phyloP scores from a whole-genome alignment of 1,284 basidiomycete species.

The Ceratobasidium sp. region DNA sequence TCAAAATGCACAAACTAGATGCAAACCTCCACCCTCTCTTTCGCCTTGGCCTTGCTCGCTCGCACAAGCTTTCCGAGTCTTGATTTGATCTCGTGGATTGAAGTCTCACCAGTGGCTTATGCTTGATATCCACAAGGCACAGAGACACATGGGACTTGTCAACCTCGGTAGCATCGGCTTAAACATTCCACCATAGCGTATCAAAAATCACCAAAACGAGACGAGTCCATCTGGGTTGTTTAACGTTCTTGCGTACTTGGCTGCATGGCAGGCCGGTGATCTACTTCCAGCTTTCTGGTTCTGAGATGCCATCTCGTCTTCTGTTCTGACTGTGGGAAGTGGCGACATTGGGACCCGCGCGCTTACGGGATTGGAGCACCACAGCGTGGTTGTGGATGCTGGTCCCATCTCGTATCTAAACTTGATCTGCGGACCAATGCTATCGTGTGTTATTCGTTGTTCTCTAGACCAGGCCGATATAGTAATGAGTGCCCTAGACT shows the following conservation, averaged over 20 bases:
- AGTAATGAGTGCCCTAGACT: conserved; percentile 20
- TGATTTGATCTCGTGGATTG: conserved; percentile 22
- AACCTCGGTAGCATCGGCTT: conserved; percentile 7
- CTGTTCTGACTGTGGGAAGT: conserved; percentile 40
- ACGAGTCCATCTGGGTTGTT: conserved; percentile 14
- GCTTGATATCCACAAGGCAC: conserved; percentile 10
- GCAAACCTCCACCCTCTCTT: too few relatives aligned
- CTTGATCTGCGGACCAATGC: conserved; percentile 25
- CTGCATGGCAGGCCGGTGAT: conserved; percentile 39
- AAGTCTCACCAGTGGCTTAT: conserved; percentile 22
- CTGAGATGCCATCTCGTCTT: conserved; percentile 38
- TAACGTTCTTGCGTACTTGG: conserved; percentile 18
- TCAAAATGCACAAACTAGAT: too few relatives aligned
- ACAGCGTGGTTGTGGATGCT: conserved; percentile 1
- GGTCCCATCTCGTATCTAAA: conserved; percentile 31
- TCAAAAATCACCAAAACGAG: conserved; percentile 19
- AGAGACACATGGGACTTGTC: conserved; percentile 14
- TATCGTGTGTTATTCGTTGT: background rate
- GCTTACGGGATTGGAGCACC: conserved; percentile 6
- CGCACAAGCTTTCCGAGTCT: background rate
- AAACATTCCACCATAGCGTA: background rate
- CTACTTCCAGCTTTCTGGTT: conserved; percentile 28
- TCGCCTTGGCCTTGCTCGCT: conserved; percentile 19
- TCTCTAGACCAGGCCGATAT: conserved; percentile 21
- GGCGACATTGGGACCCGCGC: conserved; percentile 13